Conservation (phyloP, 495 filamentous ascomycete species). For the Xylaria venustula region DNA sequence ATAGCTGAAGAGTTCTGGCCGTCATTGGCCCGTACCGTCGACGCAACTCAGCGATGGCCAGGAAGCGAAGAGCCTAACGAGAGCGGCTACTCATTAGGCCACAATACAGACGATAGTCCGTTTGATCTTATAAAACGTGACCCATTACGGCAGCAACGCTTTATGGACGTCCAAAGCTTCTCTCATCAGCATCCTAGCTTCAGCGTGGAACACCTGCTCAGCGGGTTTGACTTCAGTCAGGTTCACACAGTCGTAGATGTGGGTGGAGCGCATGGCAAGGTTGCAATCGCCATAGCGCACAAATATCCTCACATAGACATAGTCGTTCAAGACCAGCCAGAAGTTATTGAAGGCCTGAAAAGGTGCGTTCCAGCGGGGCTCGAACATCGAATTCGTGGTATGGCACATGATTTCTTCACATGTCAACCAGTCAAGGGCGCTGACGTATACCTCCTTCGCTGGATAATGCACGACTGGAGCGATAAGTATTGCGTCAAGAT, state of each 20-base stretch:
- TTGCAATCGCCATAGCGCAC: conserved; percentile 24
- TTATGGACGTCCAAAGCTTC: background rate
- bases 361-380: conserved; percentile 22
- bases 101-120: background rate
- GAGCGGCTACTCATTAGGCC: background rate
- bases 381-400: conserved; percentile 18
- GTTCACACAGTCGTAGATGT: conserved; percentile 2
- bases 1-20: background rate
- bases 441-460: conserved; percentile 48
- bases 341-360: conserved; percentile 20
- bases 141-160: background rate
- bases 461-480: conserved; percentile 50
- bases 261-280: conserved; percentile 29
- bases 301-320: conserved; percentile 21
- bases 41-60: background rate
- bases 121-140: background rate
- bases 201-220: background rate
- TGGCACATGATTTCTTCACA: conserved; percentile 49
- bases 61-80: background rate
- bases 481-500: conserved; percentile 50
- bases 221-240: background rate
- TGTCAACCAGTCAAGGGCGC: conserved; percentile 41
- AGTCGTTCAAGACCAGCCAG: conserved; percentile 26
- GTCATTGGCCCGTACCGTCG: background rate
- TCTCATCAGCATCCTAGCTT: background rate